Conservation (phyloP, 2,329 filamentous ascomycete genomes). For the Cladosporium sp. region DNA sequence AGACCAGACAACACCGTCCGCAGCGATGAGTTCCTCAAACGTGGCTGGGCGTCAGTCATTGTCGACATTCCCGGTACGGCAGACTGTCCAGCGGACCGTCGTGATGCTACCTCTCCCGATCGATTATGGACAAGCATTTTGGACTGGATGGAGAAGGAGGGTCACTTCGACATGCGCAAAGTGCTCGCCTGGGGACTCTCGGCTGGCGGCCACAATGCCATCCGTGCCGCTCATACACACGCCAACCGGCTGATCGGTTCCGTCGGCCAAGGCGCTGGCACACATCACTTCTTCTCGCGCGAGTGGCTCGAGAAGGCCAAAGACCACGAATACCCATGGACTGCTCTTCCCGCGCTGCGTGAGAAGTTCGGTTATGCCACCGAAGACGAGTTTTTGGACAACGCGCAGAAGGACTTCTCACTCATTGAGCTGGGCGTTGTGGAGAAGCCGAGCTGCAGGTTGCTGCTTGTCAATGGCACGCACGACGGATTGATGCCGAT, state of each 20-base stretch:
- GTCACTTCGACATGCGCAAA: conserved; percentile 56
- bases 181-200: conserved; percentile 53
- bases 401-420: conserved; percentile 62
- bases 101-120: conserved; percentile 61
- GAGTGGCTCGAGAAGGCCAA: conserved; percentile 64
- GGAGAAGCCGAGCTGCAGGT: conserved; percentile 54
- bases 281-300: conserved; percentile 60
- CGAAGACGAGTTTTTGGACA: conserved; percentile 56
- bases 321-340: conserved; percentile 59
- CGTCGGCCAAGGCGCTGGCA: conserved; percentile 64
- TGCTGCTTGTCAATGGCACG: conserved; percentile 62
- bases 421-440: conserved; percentile 61
- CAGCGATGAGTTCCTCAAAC: conserved; percentile 60
- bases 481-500: conserved; percentile 67
- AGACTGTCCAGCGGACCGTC: conserved; percentile 64
- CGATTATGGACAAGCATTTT: conserved; percentile 63
- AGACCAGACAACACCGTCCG: conserved; percentile 62
- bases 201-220: conserved; percentile 67
- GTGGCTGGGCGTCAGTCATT: conserved; percentile 64
- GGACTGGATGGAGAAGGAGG: conserved; percentile 56
- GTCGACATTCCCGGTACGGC: conserved; percentile 67
- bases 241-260: conserved; percentile 52
- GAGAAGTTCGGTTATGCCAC: conserved; percentile 62
- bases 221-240: conserved; percentile 67
- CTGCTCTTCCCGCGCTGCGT: conserved; percentile 47